Evolutionary conservation across 1,139 yeast genomes (phyloP).

Genomic region (Magnusiomyces magnusii): DNA sequence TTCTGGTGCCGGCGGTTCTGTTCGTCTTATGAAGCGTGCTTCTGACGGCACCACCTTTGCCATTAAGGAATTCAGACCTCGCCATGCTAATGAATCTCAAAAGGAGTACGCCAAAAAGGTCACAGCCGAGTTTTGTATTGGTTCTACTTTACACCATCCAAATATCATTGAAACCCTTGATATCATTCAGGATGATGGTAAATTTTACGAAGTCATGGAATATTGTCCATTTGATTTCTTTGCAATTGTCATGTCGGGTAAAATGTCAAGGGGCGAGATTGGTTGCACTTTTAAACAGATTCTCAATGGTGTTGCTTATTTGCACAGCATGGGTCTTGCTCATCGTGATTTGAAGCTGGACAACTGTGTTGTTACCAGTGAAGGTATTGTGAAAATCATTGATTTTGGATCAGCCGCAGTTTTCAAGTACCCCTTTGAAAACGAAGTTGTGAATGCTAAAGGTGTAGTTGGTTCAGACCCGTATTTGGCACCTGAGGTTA

Average conservation of each 20-base stretch:
- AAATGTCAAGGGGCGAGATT: conserved; percentile 77
- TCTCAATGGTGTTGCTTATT: conserved; percentile 70
- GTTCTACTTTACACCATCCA: conserved; percentile 91
- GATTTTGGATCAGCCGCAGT: conserved; percentile 97
- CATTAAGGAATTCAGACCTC: conserved; percentile 89
- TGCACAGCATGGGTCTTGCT: conserved; percentile 83
- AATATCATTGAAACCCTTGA: conserved; percentile 92
- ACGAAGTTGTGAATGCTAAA: conserved; percentile 67
- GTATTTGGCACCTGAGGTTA: conserved; percentile 93
- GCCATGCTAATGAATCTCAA: conserved; percentile 72
- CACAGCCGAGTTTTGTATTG: conserved; percentile 95
- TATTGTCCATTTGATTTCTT: conserved; percentile 95
- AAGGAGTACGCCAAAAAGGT: conserved; percentile 93
- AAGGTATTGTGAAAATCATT: conserved; percentile 83
- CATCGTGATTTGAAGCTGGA: conserved; percentile 94
- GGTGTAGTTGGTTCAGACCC: conserved; percentile 99
- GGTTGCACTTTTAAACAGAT: conserved; percentile 88
- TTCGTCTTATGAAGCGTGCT: conserved; percentile 72
- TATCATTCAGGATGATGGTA: conserved; percentile 75
- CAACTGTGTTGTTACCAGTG: conserved; percentile 80
- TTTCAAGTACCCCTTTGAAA: conserved; percentile 85
- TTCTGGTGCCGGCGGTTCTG: conserved; percentile 98
- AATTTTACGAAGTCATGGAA: conserved; percentile 95
- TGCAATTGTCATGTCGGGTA: conserved; percentile 96
- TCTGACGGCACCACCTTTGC: conserved; percentile 85